These are phyloP conservation scores for Tilletia indica DNA, from an alignment of 1,284 basidiomycete species.

Conservation along the genomic window DNA sequence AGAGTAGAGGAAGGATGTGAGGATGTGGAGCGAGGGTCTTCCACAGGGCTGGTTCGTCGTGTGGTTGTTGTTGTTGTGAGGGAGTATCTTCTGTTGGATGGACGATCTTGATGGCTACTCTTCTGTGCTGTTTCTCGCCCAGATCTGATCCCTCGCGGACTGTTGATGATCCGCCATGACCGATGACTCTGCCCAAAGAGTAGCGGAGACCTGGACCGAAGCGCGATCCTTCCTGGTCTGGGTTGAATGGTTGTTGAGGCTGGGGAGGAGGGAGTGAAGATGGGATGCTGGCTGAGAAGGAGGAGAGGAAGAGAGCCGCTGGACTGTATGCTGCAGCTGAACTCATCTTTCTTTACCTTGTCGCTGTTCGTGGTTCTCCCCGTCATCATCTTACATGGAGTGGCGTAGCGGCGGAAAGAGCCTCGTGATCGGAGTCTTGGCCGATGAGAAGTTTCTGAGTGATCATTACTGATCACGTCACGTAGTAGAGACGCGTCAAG, in stretches of 20 bases:
- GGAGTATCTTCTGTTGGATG: constrained; percentile 19
- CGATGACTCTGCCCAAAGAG: constrained; percentile 73
- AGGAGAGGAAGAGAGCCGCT: no score
- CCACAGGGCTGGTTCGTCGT: constrained; percentile 43
- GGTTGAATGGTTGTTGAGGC: constrained; percentile 23
- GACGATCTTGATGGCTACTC: constrained; percentile 45
- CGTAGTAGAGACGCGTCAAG: no score
- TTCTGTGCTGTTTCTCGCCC: constrained; percentile 20
- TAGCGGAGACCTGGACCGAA: constrained; percentile 60
- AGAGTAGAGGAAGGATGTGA: constrained; percentile 41
- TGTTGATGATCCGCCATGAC: constrained; percentile 80
- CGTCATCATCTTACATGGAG: no score
- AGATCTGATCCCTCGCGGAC: constrained; percentile 66
- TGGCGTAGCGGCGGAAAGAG: no score
- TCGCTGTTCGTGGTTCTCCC: no score
- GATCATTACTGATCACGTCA: no score
- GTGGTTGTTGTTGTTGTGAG: constrained; percentile 15
- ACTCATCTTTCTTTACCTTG: no score
- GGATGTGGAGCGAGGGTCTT: constrained; percentile 35
- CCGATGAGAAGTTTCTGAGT: no score
- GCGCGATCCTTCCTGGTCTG: constrained; percentile 40
- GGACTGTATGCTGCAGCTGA: no score
- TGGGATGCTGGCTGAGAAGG: no score
- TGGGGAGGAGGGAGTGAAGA: constrained; percentile 15
- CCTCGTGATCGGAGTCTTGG: no score